These are phyloP conservation scores for Wallacemonas collosoma DNA, from an alignment of 208 protist genomes.

Conservation along the genomic window DNA sequence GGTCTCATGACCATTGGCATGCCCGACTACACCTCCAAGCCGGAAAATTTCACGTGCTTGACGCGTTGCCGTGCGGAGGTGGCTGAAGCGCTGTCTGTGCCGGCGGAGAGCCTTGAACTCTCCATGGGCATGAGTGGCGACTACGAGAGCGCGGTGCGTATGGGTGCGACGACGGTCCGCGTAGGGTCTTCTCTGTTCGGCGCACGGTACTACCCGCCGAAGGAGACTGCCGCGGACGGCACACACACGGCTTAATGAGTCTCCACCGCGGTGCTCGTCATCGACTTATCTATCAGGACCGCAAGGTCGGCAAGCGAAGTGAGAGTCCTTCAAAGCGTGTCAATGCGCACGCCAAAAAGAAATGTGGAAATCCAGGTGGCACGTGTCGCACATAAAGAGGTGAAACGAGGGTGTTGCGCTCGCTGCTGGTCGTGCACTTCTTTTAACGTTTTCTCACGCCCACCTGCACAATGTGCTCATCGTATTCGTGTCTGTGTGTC, in stretches of 20 bases:
- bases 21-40: constrained; percentile 74
- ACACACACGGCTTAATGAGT: background rate
- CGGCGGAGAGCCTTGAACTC: constrained; percentile 68
- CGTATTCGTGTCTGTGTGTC: too few relatives aligned
- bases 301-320: too few relatives aligned
- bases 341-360: too few relatives aligned
- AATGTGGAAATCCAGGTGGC: too few relatives aligned
- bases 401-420: too few relatives aligned
- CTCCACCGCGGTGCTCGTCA: too few relatives aligned
- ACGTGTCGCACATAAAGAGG: too few relatives aligned
- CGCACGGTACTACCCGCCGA: constrained; percentile 76
- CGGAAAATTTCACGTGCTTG: constrained; percentile 90
- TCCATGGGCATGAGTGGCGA: constrained; percentile 98
- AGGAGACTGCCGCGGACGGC: constrained; percentile 19
- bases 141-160: constrained; percentile 93
- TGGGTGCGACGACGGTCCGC: constrained; percentile 94
- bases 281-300: too few relatives aligned
- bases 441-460: too few relatives aligned
- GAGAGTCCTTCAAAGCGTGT: too few relatives aligned
- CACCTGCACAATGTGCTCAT: too few relatives aligned
- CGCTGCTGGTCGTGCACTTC: too few relatives aligned
- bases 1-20: constrained; percentile 98
- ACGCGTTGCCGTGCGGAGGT: constrained; percentile 64
- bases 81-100: constrained; percentile 46
- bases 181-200: constrained; percentile 97